Conservation (phyloP, 345 rosid genomes). For the Gossypioides kirkii region DNA sequence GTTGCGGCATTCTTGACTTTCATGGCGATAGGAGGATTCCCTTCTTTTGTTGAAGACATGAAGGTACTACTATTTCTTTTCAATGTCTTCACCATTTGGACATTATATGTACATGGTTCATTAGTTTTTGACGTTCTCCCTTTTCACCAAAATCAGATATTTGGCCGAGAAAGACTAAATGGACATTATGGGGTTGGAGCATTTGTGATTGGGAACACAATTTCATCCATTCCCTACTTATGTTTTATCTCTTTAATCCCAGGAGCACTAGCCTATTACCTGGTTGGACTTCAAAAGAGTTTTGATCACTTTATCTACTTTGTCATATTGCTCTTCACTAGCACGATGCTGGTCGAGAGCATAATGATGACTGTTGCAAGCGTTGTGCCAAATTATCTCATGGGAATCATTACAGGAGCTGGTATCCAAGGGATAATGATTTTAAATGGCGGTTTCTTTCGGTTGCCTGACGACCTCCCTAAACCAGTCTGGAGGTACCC, state of each 20-base stretch:
- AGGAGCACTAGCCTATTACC: slow-evolving; percentile 42
- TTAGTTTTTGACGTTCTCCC: not conserved
- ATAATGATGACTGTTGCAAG: slow-evolving; percentile 58
- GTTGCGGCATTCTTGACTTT: slow-evolving; percentile 43
- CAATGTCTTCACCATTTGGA: not conserved
- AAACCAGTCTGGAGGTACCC: slow-evolving; percentile 45
- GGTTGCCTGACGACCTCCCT: slow-evolving; percentile 38
- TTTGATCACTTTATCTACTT: slow-evolving; percentile 39
- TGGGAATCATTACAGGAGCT: slow-evolving; percentile 51
- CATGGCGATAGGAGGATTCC: slow-evolving; percentile 56
- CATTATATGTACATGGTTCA: not conserved
- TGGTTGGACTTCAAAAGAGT: slow-evolving; percentile 35
- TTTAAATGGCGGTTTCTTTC: slow-evolving; percentile 41
- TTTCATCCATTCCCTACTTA: slow-evolving; percentile 43
- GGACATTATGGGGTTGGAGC: slow-evolving; percentile 51
- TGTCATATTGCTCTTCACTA: slow-evolving; percentile 25
- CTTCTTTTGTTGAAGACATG: slow-evolving; percentile 50
- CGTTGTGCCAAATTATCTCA: slow-evolving; percentile 44
- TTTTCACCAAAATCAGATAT: slow-evolving; percentile 22
- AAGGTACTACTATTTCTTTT: slow-evolving; percentile 21
- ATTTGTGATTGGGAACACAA: slow-evolving; percentile 42
- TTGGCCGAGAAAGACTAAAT: slow-evolving; percentile 46
- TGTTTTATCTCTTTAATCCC: slow-evolving; percentile 36
- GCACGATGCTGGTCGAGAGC: slow-evolving; percentile 47
- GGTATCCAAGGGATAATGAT: slow-evolving; percentile 53